phyloP scores from a whole-genome alignment of 345 rosid genomes.

The Boechera stricta region DNA sequence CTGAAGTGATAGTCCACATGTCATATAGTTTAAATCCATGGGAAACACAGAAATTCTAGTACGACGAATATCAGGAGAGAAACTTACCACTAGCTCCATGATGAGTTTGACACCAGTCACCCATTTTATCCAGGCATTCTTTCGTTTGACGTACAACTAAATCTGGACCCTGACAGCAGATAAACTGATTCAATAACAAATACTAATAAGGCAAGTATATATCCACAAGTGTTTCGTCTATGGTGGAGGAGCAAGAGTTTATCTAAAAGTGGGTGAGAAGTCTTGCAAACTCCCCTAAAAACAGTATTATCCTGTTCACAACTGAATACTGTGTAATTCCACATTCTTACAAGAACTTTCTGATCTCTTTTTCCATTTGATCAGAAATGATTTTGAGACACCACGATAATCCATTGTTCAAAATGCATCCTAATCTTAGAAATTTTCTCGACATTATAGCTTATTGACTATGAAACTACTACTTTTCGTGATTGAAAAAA shows the following conservation, averaged over 20 bases:
- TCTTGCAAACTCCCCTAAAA: background rate
- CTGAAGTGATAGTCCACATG: constrained; percentile 46
- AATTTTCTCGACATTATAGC: background rate
- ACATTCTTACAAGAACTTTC: background rate
- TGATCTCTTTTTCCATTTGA: constrained; percentile 1
- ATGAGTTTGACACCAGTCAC: constrained; percentile 92
- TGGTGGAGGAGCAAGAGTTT: background rate
- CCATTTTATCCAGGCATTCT: constrained; percentile 79
- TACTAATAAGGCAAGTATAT: background rate
- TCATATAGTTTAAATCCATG: constrained; percentile 21
- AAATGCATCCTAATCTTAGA: background rate
- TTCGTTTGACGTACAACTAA: constrained; percentile 81
- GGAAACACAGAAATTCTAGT: constrained; percentile 6
- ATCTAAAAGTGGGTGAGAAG: background rate
- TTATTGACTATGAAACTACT: background rate
- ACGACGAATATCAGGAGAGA: background rate
- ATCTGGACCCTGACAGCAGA: constrained; percentile 78
- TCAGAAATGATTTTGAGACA: background rate
- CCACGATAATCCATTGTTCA: background rate
- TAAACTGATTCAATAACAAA: constrained; percentile 23
- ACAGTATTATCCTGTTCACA: background rate
- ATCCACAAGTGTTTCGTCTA: background rate
- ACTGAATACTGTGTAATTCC: background rate
- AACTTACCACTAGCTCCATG: constrained; percentile 87
- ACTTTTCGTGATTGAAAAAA: background rate